These are phyloP conservation scores for Vaccinium vitisidaea DNA, from an alignment of 148 eudicot genomes.

Conservation along the genomic window DNA sequence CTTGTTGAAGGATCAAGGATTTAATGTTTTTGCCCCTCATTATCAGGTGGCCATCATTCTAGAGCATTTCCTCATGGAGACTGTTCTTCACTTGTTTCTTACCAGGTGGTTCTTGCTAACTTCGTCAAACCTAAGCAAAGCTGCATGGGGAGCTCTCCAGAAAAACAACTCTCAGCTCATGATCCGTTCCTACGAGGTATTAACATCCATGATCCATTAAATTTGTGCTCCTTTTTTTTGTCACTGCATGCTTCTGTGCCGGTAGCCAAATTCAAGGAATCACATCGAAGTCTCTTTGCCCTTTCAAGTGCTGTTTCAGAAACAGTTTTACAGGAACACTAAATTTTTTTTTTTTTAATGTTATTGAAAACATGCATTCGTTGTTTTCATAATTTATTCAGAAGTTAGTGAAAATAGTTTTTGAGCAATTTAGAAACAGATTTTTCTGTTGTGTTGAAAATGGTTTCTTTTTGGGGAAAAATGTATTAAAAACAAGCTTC, in stretches of 20 bases:
- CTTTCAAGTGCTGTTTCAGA: background rate
- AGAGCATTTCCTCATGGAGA: background rate
- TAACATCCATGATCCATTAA: background rate
- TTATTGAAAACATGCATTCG: background rate
- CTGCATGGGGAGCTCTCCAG: constrained; percentile 99
- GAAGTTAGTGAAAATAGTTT: background rate
- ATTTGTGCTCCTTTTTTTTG: background rate
- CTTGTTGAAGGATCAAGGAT: constrained; percentile 1
- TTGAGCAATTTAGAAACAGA: background rate
- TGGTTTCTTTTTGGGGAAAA: background rate
- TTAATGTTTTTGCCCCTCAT: background rate
- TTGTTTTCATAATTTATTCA: too few species aligned
- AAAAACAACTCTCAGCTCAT: constrained; percentile 86
- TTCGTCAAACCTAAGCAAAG: constrained; percentile 95
- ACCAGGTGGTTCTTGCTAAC: constrained; percentile 93
- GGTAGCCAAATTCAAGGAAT: background rate
- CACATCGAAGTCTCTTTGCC: background rate
- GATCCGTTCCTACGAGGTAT: constrained; percentile 98
- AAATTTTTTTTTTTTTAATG: background rate
- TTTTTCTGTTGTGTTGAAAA: background rate
- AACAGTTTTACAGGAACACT: background rate
- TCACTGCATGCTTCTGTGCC: background rate
- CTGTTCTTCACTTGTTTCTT: background rate
- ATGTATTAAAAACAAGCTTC: background rate
- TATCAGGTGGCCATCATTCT: background rate